phyloP scores from a whole-genome alignment of 768 basidiomycete species.

The Hericium coralloides region DNA sequence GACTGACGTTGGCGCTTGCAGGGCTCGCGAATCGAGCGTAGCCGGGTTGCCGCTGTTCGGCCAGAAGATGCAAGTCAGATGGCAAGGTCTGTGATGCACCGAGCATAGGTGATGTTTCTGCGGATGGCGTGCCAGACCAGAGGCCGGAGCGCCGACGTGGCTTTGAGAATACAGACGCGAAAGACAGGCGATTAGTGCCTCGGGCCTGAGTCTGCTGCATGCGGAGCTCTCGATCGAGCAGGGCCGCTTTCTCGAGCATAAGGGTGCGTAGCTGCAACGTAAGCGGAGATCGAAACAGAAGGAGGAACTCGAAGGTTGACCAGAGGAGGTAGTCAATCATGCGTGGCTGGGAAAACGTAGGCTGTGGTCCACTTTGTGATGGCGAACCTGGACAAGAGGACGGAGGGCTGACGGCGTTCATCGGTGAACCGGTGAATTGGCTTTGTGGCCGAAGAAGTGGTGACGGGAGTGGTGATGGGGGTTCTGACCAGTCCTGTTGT shows the following conservation, averaged over 20 bases:
- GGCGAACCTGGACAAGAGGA: slow-evolving; percentile 19
- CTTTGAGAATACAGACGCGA: slow-evolving; percentile 43
- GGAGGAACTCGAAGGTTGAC: slow-evolving; percentile 63
- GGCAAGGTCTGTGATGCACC: slow-evolving; percentile 17
- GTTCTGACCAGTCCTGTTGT: slow-evolving; percentile 32
- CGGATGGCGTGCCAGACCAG: slow-evolving; percentile 29
- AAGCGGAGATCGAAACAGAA: slow-evolving; percentile 53
- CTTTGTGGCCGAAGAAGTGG: slow-evolving; percentile 21
- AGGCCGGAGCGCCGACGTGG: slow-evolving; percentile 34
- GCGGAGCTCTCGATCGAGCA: slow-evolving; percentile 44
- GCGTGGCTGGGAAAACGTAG: slow-evolving; percentile 33
- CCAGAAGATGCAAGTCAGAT: slow-evolving; percentile 2
- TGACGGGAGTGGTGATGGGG: slow-evolving; percentile 43
- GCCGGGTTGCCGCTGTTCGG: slow-evolving; percentile 27
- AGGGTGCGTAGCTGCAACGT: slow-evolving; percentile 57
- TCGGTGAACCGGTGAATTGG: slow-evolving; percentile 3
- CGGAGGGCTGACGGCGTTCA: slow-evolving; percentile 14
- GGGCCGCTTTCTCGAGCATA: slow-evolving; percentile 51
- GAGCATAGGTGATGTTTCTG: slow-evolving; percentile 34
- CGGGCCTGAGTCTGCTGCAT: slow-evolving; percentile 16
- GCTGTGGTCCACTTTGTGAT: slow-evolving; percentile 4
- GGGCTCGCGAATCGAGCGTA: slow-evolving; percentile 32
- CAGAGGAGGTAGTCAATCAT: slow-evolving; percentile 64
- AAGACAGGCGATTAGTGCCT: slow-evolving; percentile 33
- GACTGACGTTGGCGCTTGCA: slow-evolving; percentile 24